Conservation (phyloP, 805 yeast genomes). For the Maudiozyma pseudohumilis region DNA sequence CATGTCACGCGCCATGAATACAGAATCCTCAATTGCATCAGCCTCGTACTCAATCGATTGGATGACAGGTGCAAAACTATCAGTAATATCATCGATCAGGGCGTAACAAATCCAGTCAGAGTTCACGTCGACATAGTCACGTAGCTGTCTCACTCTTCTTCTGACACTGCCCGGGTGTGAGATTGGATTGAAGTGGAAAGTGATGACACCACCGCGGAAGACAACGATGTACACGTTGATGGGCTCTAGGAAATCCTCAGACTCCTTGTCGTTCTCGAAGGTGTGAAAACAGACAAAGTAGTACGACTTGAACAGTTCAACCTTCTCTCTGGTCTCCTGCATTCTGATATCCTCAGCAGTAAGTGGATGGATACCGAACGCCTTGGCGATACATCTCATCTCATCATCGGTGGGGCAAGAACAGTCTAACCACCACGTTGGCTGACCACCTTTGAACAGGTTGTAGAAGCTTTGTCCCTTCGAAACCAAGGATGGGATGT, state of each 20-base stretch:
- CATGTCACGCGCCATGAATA: constrained; percentile 63
- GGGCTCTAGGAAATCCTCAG: constrained; percentile 77
- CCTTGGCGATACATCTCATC: constrained; percentile 84
- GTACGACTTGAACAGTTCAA: constrained; percentile 79
- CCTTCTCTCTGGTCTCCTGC: constrained; percentile 96
- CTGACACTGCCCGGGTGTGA: constrained; percentile 67
- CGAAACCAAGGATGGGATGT: constrained; percentile 64
- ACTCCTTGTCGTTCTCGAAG: constrained; percentile 72
- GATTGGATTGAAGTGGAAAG: constrained; percentile 63
- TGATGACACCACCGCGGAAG: constrained; percentile 54
- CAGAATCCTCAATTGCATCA: constrained; percentile 71
- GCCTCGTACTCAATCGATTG: constrained; percentile 72
- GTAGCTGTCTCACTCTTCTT: constrained; percentile 69
- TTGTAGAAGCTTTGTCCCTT: constrained; percentile 56
- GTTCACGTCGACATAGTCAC: constrained; percentile 67
- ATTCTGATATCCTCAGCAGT: constrained; percentile 95
- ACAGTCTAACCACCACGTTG: constrained; percentile 96
- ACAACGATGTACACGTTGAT: constrained; percentile 68
- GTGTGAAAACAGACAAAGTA: constrained; percentile 97
- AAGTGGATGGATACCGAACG: constrained; percentile 95
- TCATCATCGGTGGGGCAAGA: constrained; percentile 89
- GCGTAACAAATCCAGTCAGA: constrained; percentile 83
- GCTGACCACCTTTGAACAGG: constrained; percentile 60
- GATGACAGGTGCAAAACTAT: constrained; percentile 75
- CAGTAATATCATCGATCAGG: constrained; percentile 72